A percentile compares a stretch with the other conserved stretches of the same genome.
Evolutionary conservation across 2,329 filamentous ascomycete genomes (phyloP).

Genomic region (Fusarium sp.): DNA sequence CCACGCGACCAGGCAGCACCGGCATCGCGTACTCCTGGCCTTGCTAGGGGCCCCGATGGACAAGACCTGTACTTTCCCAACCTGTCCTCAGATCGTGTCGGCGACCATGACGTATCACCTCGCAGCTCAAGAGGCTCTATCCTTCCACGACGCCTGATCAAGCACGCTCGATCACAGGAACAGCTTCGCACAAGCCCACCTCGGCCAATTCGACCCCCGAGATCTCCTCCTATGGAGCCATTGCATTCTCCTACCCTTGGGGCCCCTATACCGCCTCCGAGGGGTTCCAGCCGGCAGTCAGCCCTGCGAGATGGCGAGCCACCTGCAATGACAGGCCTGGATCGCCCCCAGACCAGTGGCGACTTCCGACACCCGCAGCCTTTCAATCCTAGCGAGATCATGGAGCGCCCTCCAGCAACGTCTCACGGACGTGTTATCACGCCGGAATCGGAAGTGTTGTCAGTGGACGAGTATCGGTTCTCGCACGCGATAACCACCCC

Average conservation of each 20-base stretch:
- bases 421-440: conserved; percentile 19
- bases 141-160: conserved; percentile 51
- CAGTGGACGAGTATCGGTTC: conserved; percentile 36
- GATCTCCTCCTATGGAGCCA: conserved; percentile 43
- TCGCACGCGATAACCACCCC: conserved; percentile 55
- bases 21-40: conserved; percentile 48
- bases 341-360: conserved; percentile 57
- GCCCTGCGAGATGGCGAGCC: conserved; percentile 56
- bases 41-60: conserved; percentile 43
- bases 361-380: conserved; percentile 58
- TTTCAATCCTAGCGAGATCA: conserved; percentile 46
- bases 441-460: conserved; percentile 16
- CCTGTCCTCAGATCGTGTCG: conserved; percentile 50
- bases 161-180: conserved; percentile 60
- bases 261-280: conserved; percentile 58
- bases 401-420: conserved; percentile 32
- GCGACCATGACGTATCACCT: conserved; percentile 29
- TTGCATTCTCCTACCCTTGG: conserved; percentile 47
- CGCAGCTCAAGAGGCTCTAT: conserved; percentile 35
- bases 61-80: conserved; percentile 58
- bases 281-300: conserved; percentile 64
- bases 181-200: conserved; percentile 59
- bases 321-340: conserved; percentile 46
- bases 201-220: conserved; percentile 57
- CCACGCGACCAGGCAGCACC: conserved; percentile 59